Base-by-base conservation (phyloP, 2,329 filamentous ascomycete genomes). In the Diplodia mutila region DNA sequence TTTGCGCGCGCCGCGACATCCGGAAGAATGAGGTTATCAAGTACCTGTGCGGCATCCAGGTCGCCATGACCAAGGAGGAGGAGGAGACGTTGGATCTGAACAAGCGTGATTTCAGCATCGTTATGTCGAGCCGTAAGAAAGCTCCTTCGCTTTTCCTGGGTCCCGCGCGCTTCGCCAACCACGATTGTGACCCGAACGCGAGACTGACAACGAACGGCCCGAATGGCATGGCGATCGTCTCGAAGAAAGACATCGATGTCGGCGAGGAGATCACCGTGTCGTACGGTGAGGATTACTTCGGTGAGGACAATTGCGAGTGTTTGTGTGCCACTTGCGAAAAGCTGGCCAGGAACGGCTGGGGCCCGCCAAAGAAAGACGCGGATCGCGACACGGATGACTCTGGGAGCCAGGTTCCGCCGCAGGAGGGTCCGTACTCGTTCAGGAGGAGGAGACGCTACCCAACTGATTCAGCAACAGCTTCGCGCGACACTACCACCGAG, bases 241-340 rank as follows among this genome's bases (percentile, higher is more conserved):
- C 95, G 2, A 88, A 89, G 39, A 88, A 89, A 71, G 86, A 94
- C 68, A 98, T 99, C 69, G 87, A 90, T 12, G 83, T 91, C 0
- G 95, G 94, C 3, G 94, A 99, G 69, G 95, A 99, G 78, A 97
- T 99, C 69, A 99, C 95, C 0, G 95, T 99, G 0, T 94, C 91
- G 0, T 99, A 99, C 74, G 93, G 94, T 27, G 93, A 97, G 21
- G 93, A 92, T 75, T 99, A 99, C 78, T 99, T 99, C 80, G 95
- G 95, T 2, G 90, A 93, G 53, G 89, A 94, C 76, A 99, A 99
- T 72, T 94, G 93, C 78, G 95, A 99, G 76, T 99, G 95, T 76
- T 83, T 99, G 1, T 99, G 95, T 78, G 86, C 86, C 72, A 95
- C 91, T 0, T 99, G 95, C 77, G 95, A 99, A 80, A 84, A 85